These are phyloP conservation scores for Sphagnum contortum DNA, from an alignment of 225 moss, liverwort and hornwort genomes.

Conservation along the genomic window DNA sequence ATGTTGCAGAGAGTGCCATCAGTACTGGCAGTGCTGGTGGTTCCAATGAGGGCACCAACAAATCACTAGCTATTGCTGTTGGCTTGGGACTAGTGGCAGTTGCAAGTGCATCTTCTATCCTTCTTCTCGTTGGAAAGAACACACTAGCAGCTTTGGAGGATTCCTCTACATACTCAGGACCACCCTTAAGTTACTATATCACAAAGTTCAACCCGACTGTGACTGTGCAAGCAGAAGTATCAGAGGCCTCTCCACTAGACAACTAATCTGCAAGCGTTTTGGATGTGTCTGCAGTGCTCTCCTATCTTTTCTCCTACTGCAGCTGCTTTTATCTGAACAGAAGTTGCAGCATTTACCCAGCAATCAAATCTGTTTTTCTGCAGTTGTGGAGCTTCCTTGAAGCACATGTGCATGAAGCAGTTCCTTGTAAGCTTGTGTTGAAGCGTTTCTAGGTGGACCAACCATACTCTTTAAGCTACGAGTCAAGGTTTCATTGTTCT, in stretches of 20 bases:
- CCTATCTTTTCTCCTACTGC: too few species aligned
- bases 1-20: slow-evolving; percentile 74
- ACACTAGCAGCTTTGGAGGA: slow-evolving; percentile 8
- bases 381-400: too few species aligned
- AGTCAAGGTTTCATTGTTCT: too few species aligned
- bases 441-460: too few species aligned
- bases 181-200: slow-evolving; percentile 80
- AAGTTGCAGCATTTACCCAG: too few species aligned
- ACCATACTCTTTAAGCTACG: too few species aligned
- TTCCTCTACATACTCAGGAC: slow-evolving; percentile 54
- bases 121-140: slow-evolving; percentile 37
- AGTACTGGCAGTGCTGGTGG: slow-evolving; percentile 61
- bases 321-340: too few species aligned
- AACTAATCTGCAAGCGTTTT: too few species aligned
- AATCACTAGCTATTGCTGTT: slow-evolving; percentile 20
- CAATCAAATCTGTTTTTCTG: too few species aligned
- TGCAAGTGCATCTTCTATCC: slow-evolving; percentile 33
- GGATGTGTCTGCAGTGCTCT: too few species aligned
- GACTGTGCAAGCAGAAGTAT: slow-evolving; percentile 14
- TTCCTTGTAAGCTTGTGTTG: too few species aligned
- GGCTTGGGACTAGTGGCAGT: slow-evolving; percentile 40
- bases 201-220: slow-evolving; percentile 39
- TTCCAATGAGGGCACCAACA: slow-evolving; percentile 20
- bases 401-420: too few species aligned
- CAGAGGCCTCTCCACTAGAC: slow-evolving; percentile 32